Percentiles rank a stretch among this genome's conserved stretches.
phyloP scores from a whole-genome alignment of 805 yeast species.

The Ogataea naganishii region DNA sequence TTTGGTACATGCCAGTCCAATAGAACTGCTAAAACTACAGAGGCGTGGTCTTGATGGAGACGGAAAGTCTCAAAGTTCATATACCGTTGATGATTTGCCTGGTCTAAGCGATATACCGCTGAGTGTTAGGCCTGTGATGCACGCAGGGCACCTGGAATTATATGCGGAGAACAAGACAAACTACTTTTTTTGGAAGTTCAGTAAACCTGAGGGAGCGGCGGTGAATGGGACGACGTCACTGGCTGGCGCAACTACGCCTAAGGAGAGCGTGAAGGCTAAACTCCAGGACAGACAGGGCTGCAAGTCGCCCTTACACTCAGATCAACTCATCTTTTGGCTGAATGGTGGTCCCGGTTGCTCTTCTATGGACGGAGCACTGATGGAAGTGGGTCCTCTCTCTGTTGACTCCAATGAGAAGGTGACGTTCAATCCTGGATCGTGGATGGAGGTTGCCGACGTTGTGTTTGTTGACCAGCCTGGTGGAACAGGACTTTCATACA shows the following conservation, averaged over 20 bases:
- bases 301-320: slow-evolving; percentile 21
- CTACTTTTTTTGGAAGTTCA: slow-evolving; percentile 74
- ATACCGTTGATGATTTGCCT: slow-evolving; percentile 16
- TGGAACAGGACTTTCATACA: slow-evolving; percentile 83
- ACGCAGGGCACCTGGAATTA: slow-evolving; percentile 59
- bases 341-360: slow-evolving; percentile 99
- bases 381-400: slow-evolving; percentile 88
- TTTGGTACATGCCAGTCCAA: too few relatives aligned
- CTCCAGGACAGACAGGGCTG: slow-evolving; percentile 8
- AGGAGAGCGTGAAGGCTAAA: not conserved
- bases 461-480: slow-evolving; percentile 91
- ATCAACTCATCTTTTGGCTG: slow-evolving; percentile 65
- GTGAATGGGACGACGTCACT: not conserved
- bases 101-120: slow-evolving; percentile 15
- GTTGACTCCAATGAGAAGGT: slow-evolving; percentile 36
- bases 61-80: slow-evolving; percentile 7
- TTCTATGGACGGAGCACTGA: slow-evolving; percentile 92
- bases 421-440: slow-evolving; percentile 59
- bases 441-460: slow-evolving; percentile 75
- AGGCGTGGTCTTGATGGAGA: too few relatives aligned
- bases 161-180: slow-evolving; percentile 43
- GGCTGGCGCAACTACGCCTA: not conserved
- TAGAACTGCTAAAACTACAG: too few relatives aligned
- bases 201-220: slow-evolving; percentile 20
- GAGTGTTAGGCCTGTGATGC: slow-evolving; percentile 39